Evolutionary conservation across 2,329 filamentous ascomycete genomes (phyloP).

Genomic region (Arthrobotrys sinensis): DNA sequence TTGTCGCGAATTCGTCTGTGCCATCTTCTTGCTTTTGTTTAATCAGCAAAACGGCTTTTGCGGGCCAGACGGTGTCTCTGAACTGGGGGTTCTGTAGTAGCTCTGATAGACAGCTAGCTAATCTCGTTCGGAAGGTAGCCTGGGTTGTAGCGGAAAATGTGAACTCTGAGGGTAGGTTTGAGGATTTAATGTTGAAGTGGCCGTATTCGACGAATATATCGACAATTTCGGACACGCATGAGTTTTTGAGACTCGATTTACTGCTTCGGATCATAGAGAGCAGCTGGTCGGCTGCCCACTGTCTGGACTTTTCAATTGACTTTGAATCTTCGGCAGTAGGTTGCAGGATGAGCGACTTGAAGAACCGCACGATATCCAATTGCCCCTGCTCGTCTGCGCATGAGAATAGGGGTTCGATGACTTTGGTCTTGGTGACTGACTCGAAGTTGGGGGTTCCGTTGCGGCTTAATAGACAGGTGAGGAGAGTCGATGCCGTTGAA

Average conservation of each 20-base stretch:
- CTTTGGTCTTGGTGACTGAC: constrained; percentile 86
- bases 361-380: constrained; percentile 59
- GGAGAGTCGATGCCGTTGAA: constrained; percentile 69
- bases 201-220: constrained; percentile 62
- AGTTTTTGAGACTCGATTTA: constrained; percentile 59
- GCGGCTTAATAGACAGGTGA: constrained; percentile 54
- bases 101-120: constrained; percentile 62
- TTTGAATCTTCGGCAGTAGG: constrained; percentile 57
- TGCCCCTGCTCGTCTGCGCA: constrained; percentile 73
- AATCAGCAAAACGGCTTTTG: constrained; percentile 44
- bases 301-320: constrained; percentile 61
- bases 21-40: constrained; percentile 34
- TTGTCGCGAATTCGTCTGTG: constrained; percentile 28
- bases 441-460: constrained; percentile 78
- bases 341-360: constrained; percentile 45
- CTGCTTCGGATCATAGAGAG: constrained; percentile 62
- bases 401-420: constrained; percentile 80
- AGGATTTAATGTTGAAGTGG: constrained; percentile 61
- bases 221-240: constrained; percentile 61
- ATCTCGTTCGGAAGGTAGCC: constrained; percentile 62
- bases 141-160: constrained; percentile 60
- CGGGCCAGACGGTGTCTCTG: constrained; percentile 40
- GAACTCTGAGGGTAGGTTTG: constrained; percentile 22
- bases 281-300: constrained; percentile 64
- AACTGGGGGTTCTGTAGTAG: constrained; percentile 40